Evolutionary conservation across 306 rosid genomes (phyloP).

Genomic region (Quercus gilva): DNA sequence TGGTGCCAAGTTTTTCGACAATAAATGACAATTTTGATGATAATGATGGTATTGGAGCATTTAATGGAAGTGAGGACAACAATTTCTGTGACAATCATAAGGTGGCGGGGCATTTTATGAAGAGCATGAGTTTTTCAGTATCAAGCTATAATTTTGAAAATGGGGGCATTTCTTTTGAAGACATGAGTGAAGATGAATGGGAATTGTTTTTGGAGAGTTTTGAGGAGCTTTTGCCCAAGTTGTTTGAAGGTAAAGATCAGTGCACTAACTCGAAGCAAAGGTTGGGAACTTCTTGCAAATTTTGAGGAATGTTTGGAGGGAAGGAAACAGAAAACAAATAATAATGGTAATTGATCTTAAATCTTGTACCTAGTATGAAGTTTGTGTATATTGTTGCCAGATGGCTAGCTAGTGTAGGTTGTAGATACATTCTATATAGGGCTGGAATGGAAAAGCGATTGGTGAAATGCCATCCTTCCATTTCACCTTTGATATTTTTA

Average conservation of each 20-base stretch:
- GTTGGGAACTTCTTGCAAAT: constrained; percentile 52
- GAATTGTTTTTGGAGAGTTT: constrained; percentile 57
- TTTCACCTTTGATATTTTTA: constrained; percentile 20
- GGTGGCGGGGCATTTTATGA: constrained; percentile 12
- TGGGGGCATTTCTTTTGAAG: constrained; percentile 59
- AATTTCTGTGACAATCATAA: neutral
- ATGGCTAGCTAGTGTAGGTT: constrained; percentile 30
- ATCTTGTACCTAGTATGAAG: constrained; percentile 7
- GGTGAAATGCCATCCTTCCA: constrained; percentile 60
- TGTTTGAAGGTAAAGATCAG: constrained; percentile 37
- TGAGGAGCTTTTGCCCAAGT: constrained; percentile 42
- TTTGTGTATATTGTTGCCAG: constrained; percentile 40
- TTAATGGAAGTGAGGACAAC: neutral
- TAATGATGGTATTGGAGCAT: neutral
- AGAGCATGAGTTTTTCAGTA: constrained; percentile 39
- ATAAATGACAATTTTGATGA: neutral
- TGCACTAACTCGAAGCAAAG: constrained; percentile 42
- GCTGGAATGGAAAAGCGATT: constrained; percentile 55
- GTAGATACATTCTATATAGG: constrained; percentile 40
- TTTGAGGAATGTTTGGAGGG: constrained; percentile 25
- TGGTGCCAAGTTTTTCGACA: constrained; percentile 23
- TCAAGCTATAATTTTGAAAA: constrained; percentile 27
- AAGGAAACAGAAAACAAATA: constrained; percentile 11
- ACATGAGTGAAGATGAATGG: constrained; percentile 65
- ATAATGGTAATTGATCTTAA: constrained; percentile 17